These are phyloP conservation scores for Leccinum truebloodii DNA, from an alignment of 768 basidiomycete species.

Conservation along the genomic window DNA sequence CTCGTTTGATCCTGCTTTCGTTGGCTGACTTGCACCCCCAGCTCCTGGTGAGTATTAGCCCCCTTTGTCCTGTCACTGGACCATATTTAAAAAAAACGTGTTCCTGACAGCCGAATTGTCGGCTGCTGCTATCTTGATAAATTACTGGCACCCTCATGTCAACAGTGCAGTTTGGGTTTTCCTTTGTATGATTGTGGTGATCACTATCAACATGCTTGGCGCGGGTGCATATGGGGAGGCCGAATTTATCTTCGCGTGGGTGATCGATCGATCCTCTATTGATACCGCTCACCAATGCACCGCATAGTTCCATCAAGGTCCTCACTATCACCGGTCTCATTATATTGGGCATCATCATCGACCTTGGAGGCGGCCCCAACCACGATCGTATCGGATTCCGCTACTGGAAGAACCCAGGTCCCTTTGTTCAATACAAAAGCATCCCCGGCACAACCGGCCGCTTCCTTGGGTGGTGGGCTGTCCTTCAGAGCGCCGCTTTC, in stretches of 20 bases:
- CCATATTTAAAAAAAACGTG: conserved; percentile 5
- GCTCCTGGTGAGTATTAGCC: conserved; percentile 26
- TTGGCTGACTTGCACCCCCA: conserved; percentile 7
- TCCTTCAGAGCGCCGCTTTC: conserved; percentile 87
- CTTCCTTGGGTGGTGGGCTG: conserved; percentile 73
- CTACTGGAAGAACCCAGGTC: conserved; percentile 89
- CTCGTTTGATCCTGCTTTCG: neutral
- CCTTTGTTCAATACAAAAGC: conserved; percentile 70
- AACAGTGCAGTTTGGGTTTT: conserved; percentile 78
- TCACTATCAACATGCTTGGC: conserved; percentile 75
- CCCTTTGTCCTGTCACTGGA: neutral
- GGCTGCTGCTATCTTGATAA: conserved; percentile 70
- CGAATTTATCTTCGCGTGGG: conserved; percentile 81
- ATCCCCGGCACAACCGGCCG: conserved; percentile 71
- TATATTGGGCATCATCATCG: conserved; percentile 69
- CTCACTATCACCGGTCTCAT: conserved; percentile 75
- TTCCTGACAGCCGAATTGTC: conserved; percentile 31
- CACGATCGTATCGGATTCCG: conserved; percentile 62
- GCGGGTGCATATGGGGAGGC: conserved; percentile 81
- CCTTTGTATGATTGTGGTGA: conserved; percentile 72
- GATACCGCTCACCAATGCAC: neutral
- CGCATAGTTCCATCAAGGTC: conserved; percentile 74
- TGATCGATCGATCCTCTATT: neutral
- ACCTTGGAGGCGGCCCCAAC: conserved; percentile 85
- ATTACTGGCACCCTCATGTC: conserved; percentile 64